Evolutionary conservation across 1,284 basidiomycete species (phyloP).

Genomic region (Leucoagaricus sp.): DNA sequence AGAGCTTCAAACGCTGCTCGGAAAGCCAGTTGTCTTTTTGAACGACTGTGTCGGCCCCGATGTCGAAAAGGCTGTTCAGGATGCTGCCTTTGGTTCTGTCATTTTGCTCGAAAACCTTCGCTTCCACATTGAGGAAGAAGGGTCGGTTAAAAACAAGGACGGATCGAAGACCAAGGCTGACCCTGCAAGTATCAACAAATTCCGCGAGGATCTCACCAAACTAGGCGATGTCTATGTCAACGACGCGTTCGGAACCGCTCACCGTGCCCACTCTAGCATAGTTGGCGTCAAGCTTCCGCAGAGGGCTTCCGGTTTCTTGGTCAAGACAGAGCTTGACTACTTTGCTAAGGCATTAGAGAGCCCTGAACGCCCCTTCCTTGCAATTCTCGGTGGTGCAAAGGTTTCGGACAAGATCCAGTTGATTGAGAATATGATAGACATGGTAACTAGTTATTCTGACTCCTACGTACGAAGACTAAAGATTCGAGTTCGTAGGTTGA

Average conservation of each 20-base stretch:
- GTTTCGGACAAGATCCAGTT: constrained; percentile 99
- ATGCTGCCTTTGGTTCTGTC: constrained; percentile 75
- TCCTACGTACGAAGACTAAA: not conserved
- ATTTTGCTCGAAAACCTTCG: constrained; percentile 97
- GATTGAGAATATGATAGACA: constrained; percentile 99
- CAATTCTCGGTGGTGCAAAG: constrained; percentile 98
- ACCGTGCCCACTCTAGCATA: constrained; percentile 98
- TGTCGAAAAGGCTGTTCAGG: constrained; percentile 78
- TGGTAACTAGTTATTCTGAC: constrained; percentile 49
- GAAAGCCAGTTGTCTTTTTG: constrained; percentile 80
- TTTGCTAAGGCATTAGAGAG: constrained; percentile 97
- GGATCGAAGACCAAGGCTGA: constrained; percentile 95
- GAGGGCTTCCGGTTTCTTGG: constrained; percentile 93
- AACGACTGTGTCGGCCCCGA: constrained; percentile 87
- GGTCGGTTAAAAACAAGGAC: constrained; percentile 89
- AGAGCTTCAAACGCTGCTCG: constrained; percentile 74
- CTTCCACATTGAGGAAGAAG: constrained; percentile 99
- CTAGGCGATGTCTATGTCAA: constrained; percentile 98
- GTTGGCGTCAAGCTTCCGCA: constrained; percentile 95
- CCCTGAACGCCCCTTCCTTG: constrained; percentile 95
- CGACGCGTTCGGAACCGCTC: constrained; percentile 98
- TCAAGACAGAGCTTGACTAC: constrained; percentile 99
- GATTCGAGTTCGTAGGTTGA: constrained; percentile 71
- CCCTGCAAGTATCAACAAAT: constrained; percentile 78
- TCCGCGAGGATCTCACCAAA: constrained; percentile 86